phyloP scores from a whole-genome alignment of 768 basidiomycete genomes.

The Collybia sp. region DNA sequence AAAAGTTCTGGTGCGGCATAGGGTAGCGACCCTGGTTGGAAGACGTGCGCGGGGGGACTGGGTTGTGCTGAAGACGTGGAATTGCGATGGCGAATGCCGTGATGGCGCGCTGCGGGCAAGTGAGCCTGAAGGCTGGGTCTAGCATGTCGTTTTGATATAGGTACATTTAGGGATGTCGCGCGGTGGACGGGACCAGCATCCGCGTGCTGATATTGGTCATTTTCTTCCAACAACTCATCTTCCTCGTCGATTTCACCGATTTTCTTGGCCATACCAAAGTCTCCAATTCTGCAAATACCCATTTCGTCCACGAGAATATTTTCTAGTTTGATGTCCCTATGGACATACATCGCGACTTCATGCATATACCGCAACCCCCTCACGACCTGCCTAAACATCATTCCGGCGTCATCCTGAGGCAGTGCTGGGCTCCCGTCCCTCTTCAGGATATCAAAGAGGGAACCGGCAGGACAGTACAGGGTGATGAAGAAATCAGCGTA shows the following conservation, averaged over 20 bases:
- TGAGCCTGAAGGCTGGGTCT: slow-evolving; percentile 20
- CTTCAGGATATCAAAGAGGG: slow-evolving; percentile 78
- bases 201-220: slow-evolving; percentile 7
- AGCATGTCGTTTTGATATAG: slow-evolving; percentile 18
- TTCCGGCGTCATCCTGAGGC: slow-evolving; percentile 73
- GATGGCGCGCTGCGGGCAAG: slow-evolving; percentile 31
- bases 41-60: slow-evolving; percentile 16
- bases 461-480: slow-evolving; percentile 79
- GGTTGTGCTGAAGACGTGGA: slow-evolving; percentile 29
- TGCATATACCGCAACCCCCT: slow-evolving; percentile 82
- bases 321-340: slow-evolving; percentile 96
- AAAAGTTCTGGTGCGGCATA: slow-evolving; percentile 91
- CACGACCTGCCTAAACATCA: slow-evolving; percentile 85
- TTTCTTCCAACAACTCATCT: slow-evolving; percentile 25
- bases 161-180: slow-evolving; percentile 32
- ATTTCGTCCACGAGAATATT: slow-evolving; percentile 91
- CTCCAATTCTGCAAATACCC: slow-evolving; percentile 79
- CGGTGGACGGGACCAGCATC: slow-evolving; percentile 26
- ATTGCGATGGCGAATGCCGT: slow-evolving; percentile 47
- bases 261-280: slow-evolving; percentile 77
- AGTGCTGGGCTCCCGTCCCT: slow-evolving; percentile 64
- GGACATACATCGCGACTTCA: slow-evolving; percentile 69
- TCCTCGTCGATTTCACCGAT: slow-evolving; percentile 46
- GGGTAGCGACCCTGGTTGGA: slow-evolving; percentile 82
- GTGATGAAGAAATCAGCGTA: slow-evolving; percentile 80